Percentiles rank a stretch among this genome's conserved stretches.
Evolutionary conservation across 306 rosid species (phyloP).

Genomic region (Lathyrus tuberosus): DNA sequence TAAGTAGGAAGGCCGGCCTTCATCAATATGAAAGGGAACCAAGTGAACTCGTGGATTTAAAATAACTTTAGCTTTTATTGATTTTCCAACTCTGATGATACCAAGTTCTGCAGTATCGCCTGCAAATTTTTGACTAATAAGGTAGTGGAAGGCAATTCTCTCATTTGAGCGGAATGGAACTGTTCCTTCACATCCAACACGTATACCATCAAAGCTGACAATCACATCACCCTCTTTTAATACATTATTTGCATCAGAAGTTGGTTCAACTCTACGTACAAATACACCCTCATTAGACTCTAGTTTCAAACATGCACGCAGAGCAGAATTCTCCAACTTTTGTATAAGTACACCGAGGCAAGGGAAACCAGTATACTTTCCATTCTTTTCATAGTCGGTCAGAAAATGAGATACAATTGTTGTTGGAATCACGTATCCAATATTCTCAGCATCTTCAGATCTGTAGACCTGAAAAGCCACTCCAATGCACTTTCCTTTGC

Average conservation of each 20-base stretch:
- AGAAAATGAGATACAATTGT: constrained; percentile 96
- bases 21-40: constrained; percentile 90
- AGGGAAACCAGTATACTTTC: constrained; percentile 95
- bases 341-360: constrained; percentile 94
- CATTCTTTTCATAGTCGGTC: constrained; percentile 83
- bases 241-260: too few relatives aligned
- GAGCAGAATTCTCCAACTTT: constrained; percentile 93
- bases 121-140: constrained; percentile 93
- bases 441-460: constrained; percentile 98
- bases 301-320: constrained; percentile 81
- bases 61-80: constrained; percentile 62
- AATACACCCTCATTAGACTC: constrained; percentile 90
- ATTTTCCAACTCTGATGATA: constrained; percentile 76
- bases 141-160: constrained; percentile 93
- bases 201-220: constrained; percentile 85
- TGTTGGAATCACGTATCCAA: constrained; percentile 96
- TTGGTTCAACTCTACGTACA: too few relatives aligned
- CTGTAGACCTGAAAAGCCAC: constrained; percentile 99
- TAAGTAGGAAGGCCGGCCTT: constrained; percentile 89
- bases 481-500: constrained; percentile 96
- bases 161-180: constrained; percentile 90
- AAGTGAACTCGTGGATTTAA: constrained; percentile 87
- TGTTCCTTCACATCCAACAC: constrained; percentile 93
- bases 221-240: constrained; percentile 99
- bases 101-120: constrained; percentile 93